These are phyloP conservation scores for Aspergillus sp. DNA, from an alignment of 2,329 filamentous ascomycete genomes.

Conservation along the genomic window DNA sequence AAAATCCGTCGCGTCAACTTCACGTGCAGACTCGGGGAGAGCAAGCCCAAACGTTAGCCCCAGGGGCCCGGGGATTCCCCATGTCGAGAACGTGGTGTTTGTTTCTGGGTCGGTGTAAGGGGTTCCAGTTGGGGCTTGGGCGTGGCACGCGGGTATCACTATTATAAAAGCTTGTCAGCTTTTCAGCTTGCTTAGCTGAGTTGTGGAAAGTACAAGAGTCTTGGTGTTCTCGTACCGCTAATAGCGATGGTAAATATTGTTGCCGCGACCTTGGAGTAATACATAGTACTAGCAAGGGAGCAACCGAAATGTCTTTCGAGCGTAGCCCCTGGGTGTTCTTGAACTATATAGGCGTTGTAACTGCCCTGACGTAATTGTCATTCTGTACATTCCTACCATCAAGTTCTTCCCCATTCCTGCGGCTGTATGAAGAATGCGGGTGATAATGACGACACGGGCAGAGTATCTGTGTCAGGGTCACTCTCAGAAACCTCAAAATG, in stretches of 20 bases:
- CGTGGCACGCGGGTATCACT: neutral
- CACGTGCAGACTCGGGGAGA: conserved; percentile 55
- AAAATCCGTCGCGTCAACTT: conserved; percentile 58
- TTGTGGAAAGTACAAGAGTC: neutral
- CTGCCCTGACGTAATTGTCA: neutral
- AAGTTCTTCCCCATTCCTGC: neutral
- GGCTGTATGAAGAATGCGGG: neutral
- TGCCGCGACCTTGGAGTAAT: neutral
- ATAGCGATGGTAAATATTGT: neutral
- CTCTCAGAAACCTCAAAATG: no score
- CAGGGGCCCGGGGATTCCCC: conserved; percentile 47
- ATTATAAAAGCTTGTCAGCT: no score
- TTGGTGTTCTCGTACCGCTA: neutral
- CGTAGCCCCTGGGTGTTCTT: no score
- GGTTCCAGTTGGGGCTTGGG: conserved; percentile 14
- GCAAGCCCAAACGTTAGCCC: conserved; percentile 59
- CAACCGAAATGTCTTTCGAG: neutral
- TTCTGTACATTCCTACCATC: neutral
- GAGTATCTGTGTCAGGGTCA: neutral
- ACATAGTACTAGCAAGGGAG: neutral
- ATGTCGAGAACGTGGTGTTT: conserved; percentile 60
- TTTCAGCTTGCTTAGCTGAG: neutral
- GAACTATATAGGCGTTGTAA: neutral
- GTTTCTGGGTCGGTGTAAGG: conserved; percentile 53
- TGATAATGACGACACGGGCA: neutral